Conservation (phyloP, 2,329 filamentous ascomycete species). For the Onygenales sp. region DNA sequence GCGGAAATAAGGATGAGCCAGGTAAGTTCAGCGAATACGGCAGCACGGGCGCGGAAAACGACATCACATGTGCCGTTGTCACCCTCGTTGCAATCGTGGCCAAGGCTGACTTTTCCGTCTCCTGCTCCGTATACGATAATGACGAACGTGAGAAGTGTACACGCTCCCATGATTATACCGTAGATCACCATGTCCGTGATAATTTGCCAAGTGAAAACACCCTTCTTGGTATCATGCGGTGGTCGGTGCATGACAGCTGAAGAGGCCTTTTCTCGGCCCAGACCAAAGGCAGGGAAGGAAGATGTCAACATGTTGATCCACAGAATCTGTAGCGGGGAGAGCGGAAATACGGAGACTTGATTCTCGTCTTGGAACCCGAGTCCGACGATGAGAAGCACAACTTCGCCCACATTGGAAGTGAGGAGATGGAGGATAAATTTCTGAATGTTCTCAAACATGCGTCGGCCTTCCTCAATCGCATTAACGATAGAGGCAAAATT, state of each 20-base stretch:
- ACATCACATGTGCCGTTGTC: conserved; percentile 9
- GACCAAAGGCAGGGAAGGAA: conserved; percentile 49
- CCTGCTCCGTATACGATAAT: conserved; percentile 39
- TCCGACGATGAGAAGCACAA: conserved; percentile 47
- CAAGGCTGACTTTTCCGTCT: conserved; percentile 29
- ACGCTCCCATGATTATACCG: conserved; percentile 42
- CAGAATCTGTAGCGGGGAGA: conserved; percentile 50
- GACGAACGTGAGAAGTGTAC: conserved; percentile 41
- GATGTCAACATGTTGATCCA: conserved; percentile 58
- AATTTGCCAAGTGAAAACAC: conserved; percentile 45
- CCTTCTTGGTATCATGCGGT: conserved; percentile 42
- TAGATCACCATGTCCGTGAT: conserved; percentile 47
- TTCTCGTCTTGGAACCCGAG: conserved; percentile 48
- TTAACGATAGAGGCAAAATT: conserved; percentile 82
- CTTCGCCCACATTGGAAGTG: conserved; percentile 48
- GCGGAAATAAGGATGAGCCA: conserved; percentile 49
- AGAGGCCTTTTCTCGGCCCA: conserved; percentile 47
- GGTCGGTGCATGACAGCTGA: conserved; percentile 46
- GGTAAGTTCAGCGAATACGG: conserved; percentile 48
- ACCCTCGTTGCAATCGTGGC: conserved; percentile 12
- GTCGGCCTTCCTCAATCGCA: conserved; percentile 70
- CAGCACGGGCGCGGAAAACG: conserved; percentile 41
- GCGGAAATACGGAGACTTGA: conserved; percentile 47
- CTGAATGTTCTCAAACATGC: conserved; percentile 84
- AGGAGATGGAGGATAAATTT: conserved; percentile 55